A percentile compares a stretch with the other conserved stretches of the same genome.
Evolutionary conservation across 2,329 filamentous ascomycete species (phyloP).

Genomic region (Lachnellula arida): DNA sequence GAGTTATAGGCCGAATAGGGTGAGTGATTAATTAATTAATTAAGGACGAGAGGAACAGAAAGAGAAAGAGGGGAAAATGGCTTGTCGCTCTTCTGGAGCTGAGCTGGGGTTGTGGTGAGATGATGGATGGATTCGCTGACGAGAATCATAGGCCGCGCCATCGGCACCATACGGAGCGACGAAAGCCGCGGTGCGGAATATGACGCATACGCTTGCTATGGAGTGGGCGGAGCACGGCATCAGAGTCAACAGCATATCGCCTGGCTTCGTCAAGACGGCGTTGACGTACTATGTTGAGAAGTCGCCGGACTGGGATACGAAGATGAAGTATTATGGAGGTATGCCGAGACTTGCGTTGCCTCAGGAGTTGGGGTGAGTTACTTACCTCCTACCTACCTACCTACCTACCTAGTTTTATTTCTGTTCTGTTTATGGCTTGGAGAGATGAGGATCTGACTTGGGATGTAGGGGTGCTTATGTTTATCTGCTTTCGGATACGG

Average conservation of each 20-base stretch:
- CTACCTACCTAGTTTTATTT: slow-evolving; percentile 43
- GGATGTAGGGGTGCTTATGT: slow-evolving; percentile 48
- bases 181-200: slow-evolving; percentile 45
- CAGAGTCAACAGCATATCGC: slow-evolving; percentile 63
- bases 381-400: too few species aligned
- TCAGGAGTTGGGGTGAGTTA: slow-evolving; percentile 36
- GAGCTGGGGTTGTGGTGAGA: slow-evolving; percentile 55
- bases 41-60: too few species aligned
- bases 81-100: slow-evolving; percentile 52
- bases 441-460: slow-evolving; percentile 51
- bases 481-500: slow-evolving; percentile 43
- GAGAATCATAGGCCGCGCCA: slow-evolving; percentile 40
- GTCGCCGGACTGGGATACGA: slow-evolving; percentile 46
- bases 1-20: too few species aligned
- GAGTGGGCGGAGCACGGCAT: slow-evolving; percentile 62
- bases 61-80: too few species aligned
- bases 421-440: slow-evolving; percentile 43
- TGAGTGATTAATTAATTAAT: too few species aligned
- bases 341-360: slow-evolving; percentile 48
- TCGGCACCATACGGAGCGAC: slow-evolving; percentile 40
- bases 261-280: slow-evolving; percentile 65
- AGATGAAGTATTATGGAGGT: slow-evolving; percentile 50
- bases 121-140: slow-evolving; percentile 56
- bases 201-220: slow-evolving; percentile 59
- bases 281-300: slow-evolving; percentile 43